Base-by-base conservation (phyloP, 106 monocot species). In the Platanthera guangdongensis region DNA sequence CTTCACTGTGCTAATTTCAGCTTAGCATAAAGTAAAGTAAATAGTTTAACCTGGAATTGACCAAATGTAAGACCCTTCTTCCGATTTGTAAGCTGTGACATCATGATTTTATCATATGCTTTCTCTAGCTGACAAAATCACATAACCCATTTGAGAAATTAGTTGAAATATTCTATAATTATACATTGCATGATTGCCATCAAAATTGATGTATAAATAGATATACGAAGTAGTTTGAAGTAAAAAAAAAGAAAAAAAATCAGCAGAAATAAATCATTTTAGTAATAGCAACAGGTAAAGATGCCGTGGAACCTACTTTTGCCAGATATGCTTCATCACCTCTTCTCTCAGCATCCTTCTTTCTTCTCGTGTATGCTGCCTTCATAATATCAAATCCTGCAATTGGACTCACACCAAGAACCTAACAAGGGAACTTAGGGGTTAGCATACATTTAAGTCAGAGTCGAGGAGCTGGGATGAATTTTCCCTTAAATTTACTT, bases 71-170 rank as follows among this genome's bases (percentile, higher is more conserved):
- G 52, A 30, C 96, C 96, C 74, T 91, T 91, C 82, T 96, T 93
- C 71, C 96, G 73, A 77, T 89, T 93, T 50, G 89, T 85, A 57
- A 96, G 86, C 77, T 96, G 96, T 32, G 78, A 72, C 96, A 96
- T 93, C 93, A 96, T 96, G 73, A 96, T 91, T 79, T 84, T 91
- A 77, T 96, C 96, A 82, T 96, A 96, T 67, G 93, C 93, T 77
- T 83, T 89, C 57, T 96, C 96, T 80, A 96, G 75, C 96, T 96
- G 84, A 67, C 78, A 78, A 71, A 76, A 63, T 1, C 47, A 47
- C 4, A 70, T 47, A 67, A 28, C 47, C 47, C 19, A 4, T 8
- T 0, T 16, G 6, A 64, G 3, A 54, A 21, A 60, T 46, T 63
- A 14, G 47, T 12, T 14, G n/a, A 59, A 62, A 77, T 1, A 4